A percentile compares a stretch with the other conserved stretches of the same genome.
phyloP scores from a whole-genome alignment of 176 grass and related monocot genomes.

The Oryza glumipatula region DNA sequence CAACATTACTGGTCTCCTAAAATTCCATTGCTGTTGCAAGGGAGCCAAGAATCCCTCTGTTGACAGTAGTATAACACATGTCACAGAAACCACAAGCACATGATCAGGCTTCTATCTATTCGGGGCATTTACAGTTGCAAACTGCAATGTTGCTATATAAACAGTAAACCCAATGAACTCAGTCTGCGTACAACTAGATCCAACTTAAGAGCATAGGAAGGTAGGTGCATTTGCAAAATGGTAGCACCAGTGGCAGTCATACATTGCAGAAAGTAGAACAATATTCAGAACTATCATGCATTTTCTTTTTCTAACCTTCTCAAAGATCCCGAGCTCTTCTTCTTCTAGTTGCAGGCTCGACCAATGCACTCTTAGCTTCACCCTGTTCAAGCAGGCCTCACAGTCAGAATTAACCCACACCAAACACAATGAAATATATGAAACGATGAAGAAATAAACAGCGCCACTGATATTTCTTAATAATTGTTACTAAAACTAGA shows the following conservation, averaged over 20 bases:
- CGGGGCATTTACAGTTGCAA: constrained; percentile 21
- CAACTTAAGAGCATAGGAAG: not conserved
- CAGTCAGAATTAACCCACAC: not conserved
- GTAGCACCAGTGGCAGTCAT: not conserved
- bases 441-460: constrained; percentile 43
- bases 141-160: not conserved
- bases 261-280: constrained; percentile 9
- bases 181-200: not conserved
- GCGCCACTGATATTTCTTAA: too few relatives aligned
- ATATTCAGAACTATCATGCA: constrained; percentile 18
- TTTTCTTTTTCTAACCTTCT: constrained; percentile 28
- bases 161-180: not conserved
- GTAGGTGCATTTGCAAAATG: constrained; percentile 20
- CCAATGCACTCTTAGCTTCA: constrained; percentile 78
- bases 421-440: not conserved
- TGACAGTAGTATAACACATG: not conserved
- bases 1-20: not conserved
- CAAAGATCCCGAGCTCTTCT: constrained; percentile 12
- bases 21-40: not conserved
- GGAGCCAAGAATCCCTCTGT: not conserved
- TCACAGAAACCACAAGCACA: not conserved
- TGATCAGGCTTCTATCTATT: not conserved
- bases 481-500: too few relatives aligned
- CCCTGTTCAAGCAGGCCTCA: constrained; percentile 54
- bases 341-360: not conserved